Percentiles rank a stretch among this genome's conserved stretches.
Evolutionary conservation across 768 basidiomycete species (phyloP).

Genomic region (Boletus vinaceobasis): DNA sequence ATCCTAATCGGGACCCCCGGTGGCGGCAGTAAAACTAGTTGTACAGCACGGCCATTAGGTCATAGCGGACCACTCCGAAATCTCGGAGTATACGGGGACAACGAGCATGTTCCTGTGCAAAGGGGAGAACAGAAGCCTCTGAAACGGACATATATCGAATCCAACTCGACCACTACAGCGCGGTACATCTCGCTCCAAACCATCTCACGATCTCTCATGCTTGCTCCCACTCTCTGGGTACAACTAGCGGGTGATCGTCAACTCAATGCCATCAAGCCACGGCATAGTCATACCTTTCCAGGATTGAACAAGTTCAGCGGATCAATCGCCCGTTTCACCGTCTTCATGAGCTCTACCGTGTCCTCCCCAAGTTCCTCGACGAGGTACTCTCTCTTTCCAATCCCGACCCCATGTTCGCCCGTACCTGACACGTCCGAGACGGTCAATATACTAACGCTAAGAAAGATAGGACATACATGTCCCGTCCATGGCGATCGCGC

Average conservation of each 20-base stretch:
- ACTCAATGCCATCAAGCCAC: background rate
- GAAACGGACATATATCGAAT: background rate
- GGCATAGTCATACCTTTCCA: constrained; percentile 51
- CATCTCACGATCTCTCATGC: background rate
- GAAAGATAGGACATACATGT: constrained; percentile 51
- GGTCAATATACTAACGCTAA: background rate
- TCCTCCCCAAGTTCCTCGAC: constrained; percentile 76
- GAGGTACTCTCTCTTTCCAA: constrained; percentile 85
- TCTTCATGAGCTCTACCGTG: constrained; percentile 82
- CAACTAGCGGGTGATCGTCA: constrained; percentile 9
- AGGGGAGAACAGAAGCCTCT: background rate
- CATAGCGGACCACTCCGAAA: too few species aligned
- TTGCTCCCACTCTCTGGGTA: constrained; percentile 15
- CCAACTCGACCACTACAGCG: background rate
- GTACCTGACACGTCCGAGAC: constrained; percentile 46
- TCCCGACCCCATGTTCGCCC: constrained; percentile 84
- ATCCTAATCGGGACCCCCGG: too few species aligned
- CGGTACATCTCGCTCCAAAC: background rate
- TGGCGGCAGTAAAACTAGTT: too few species aligned
- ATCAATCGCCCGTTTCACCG: constrained; percentile 77
- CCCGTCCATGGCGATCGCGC: constrained; percentile 72
- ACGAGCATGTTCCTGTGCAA: background rate
- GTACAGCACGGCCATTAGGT: too few species aligned
- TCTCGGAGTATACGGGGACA: background rate
- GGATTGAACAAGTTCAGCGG: constrained; percentile 84